phyloP scores from a whole-genome alignment of 768 basidiomycete genomes.

The Filobasidium wieringae region DNA sequence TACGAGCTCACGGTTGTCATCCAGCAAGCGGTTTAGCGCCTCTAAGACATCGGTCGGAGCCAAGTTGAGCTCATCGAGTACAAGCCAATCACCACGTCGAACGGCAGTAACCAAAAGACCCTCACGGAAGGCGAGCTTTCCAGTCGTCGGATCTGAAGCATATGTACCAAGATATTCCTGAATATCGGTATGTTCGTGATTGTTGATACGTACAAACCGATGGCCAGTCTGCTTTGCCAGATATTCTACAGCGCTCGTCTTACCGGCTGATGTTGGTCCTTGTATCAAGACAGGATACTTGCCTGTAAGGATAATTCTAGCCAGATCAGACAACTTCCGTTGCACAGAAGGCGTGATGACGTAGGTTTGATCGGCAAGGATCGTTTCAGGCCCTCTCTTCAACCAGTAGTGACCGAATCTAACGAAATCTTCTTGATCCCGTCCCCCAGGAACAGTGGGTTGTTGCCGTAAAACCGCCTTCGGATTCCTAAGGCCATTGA shows the following conservation, averaged over 20 bases:
- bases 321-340: conserved; percentile 83
- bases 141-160: conserved; percentile 77
- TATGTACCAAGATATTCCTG: conserved; percentile 98
- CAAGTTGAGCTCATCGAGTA: conserved; percentile 91
- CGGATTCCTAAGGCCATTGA: conserved; percentile 67
- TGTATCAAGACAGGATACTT: conserved; percentile 92
- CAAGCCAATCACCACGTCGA: conserved; percentile 89
- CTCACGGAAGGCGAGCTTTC: conserved; percentile 90
- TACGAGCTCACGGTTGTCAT: conserved; percentile 92
- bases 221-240: conserved; percentile 86
- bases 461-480: conserved; percentile 61
- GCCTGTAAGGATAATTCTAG: conserved; percentile 74
- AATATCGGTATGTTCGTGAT: conserved; percentile 98
- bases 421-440: conserved; percentile 50
- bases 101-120: conserved; percentile 86
- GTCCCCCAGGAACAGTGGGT: conserved; percentile 47
- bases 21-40: conserved; percentile 86
- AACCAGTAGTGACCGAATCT: conserved; percentile 89
- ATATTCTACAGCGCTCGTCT: conserved; percentile 94
- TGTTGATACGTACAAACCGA: conserved; percentile 94
- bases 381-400: conserved; percentile 58
- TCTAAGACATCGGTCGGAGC: conserved; percentile 97
- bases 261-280: conserved; percentile 93
- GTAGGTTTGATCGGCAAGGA: conserved; percentile 58
- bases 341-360: conserved; percentile 93